Conservation (phyloP, 345 rosid species). For the Moricandia arvensis region DNA sequence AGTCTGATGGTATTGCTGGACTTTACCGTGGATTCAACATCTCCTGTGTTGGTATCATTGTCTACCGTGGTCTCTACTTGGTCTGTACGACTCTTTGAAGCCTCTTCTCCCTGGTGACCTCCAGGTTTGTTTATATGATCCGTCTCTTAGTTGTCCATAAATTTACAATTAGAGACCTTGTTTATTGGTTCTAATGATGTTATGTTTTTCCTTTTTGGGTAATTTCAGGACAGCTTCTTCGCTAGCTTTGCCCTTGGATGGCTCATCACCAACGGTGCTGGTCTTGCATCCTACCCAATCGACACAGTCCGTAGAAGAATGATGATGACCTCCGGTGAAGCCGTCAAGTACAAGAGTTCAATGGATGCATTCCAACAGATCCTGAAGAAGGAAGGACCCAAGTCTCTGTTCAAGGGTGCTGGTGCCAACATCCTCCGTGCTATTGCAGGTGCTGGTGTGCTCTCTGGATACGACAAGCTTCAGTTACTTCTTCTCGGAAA, state of each 20-base stretch:
- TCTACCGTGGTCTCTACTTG: conserved; percentile 88
- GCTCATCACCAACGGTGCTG: conserved; percentile 87
- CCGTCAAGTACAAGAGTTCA: conserved; percentile 87
- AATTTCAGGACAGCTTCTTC: conserved; percentile 79
- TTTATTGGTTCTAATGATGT: neutral
- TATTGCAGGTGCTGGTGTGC: conserved; percentile 93
- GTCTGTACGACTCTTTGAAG: conserved; percentile 79
- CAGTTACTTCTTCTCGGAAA: conserved; percentile 80
- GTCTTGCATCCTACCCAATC: conserved; percentile 84
- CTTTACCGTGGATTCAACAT: conserved; percentile 94
- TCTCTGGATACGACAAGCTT: conserved; percentile 83
- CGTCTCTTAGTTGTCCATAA: neutral
- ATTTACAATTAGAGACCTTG: too few relatives aligned
- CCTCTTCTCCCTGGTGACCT: conserved; percentile 60
- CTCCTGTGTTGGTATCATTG: conserved; percentile 82
- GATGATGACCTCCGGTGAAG: conserved; percentile 98
- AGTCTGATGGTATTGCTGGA: conserved; percentile 78
- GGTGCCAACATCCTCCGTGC: conserved; percentile 93
- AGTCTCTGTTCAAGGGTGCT: conserved; percentile 87
- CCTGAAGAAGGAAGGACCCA: conserved; percentile 80
- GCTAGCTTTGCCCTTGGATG: conserved; percentile 91
- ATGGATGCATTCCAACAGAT: conserved; percentile 70
- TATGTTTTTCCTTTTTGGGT: neutral
- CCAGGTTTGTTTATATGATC: conserved; percentile 47
- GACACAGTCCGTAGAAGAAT: conserved; percentile 93